Evolutionary conservation across 1,139 yeast genomes (phyloP).

Genomic region (Lodderomyces jiufengensis): DNA sequence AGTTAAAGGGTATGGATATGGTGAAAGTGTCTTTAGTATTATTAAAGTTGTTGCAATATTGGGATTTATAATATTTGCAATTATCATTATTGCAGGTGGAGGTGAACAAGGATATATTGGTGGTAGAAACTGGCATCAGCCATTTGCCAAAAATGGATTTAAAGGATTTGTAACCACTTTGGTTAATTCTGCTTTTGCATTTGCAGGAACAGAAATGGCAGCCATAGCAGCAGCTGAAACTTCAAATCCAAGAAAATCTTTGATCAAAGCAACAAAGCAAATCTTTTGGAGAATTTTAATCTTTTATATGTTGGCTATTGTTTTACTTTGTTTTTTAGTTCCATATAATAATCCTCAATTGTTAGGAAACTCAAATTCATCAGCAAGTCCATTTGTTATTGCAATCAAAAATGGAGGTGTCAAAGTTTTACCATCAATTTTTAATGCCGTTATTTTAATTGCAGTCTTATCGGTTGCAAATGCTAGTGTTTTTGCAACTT

Average conservation of each 20-base stretch:
- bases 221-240: conserved; percentile 44
- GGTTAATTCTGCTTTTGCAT: conserved; percentile 41
- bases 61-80: conserved; percentile 39
- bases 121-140: conserved; percentile 37
- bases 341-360: conserved; percentile 31
- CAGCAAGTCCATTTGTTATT: conserved; percentile 25
- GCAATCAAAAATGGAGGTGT: conserved; percentile 28
- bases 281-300: conserved; percentile 44
- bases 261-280: conserved; percentile 42
- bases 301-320: conserved; percentile 38
- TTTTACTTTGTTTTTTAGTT: conserved; percentile 38
- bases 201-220: conserved; percentile 42
- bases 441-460: conserved; percentile 31
- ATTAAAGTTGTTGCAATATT: conserved; percentile 38
- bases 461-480: conserved; percentile 34
- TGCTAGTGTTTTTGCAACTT: conserved; percentile 31
- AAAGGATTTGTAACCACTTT: conserved; percentile 42
- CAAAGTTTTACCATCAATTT: conserved; percentile 28
- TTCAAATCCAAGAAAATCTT: conserved; percentile 34
- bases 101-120: conserved; percentile 38
- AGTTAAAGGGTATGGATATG: conserved; percentile 44
- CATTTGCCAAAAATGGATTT: conserved; percentile 42
- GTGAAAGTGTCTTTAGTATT: conserved; percentile 37
- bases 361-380: conserved; percentile 26
- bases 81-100: conserved; percentile 42